Evolutionary conservation across 129 eudicot species (phyloP).

Genomic region (Flaveria linearis): DNA sequence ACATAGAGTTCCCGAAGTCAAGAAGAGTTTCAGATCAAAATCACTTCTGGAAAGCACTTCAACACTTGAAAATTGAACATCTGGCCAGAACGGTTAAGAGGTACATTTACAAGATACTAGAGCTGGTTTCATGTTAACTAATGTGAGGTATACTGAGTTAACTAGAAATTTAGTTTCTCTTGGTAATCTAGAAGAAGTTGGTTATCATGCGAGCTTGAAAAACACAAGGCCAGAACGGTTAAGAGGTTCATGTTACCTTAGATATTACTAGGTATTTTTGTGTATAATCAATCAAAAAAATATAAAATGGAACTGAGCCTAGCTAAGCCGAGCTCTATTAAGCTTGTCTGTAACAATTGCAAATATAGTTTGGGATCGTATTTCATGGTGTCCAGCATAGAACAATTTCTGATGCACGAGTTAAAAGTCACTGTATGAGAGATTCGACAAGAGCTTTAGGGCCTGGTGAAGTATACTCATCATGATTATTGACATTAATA

Average conservation of each 20-base stretch:
- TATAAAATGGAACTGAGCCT: no score
- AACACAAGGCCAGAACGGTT: no score
- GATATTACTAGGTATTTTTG: no score
- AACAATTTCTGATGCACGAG: not conserved
- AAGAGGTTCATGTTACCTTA: not conserved
- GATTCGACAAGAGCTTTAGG: not conserved
- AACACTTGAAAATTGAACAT: no score
- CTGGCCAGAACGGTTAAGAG: no score
- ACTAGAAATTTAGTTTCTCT: no score
- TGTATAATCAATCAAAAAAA: no score
- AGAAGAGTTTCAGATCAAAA: no score
- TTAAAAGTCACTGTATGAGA: conserved; percentile 6
- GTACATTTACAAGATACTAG: not conserved
- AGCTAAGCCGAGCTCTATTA: no score
- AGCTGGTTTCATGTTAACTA: not conserved
- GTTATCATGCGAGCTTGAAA: not conserved
- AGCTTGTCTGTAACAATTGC: no score
- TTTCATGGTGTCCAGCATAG: not conserved
- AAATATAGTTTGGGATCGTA: not conserved
- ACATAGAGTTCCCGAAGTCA: no score
- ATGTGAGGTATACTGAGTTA: not conserved
- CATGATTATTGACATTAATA: conserved; percentile 13
- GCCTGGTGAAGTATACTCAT: conserved; percentile 7
- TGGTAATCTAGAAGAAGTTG: not conserved
- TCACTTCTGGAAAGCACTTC: no score